These are phyloP conservation scores for Colletotrichum destructivum DNA, from an alignment of 2,329 filamentous ascomycete genomes.

Conservation along the genomic window DNA sequence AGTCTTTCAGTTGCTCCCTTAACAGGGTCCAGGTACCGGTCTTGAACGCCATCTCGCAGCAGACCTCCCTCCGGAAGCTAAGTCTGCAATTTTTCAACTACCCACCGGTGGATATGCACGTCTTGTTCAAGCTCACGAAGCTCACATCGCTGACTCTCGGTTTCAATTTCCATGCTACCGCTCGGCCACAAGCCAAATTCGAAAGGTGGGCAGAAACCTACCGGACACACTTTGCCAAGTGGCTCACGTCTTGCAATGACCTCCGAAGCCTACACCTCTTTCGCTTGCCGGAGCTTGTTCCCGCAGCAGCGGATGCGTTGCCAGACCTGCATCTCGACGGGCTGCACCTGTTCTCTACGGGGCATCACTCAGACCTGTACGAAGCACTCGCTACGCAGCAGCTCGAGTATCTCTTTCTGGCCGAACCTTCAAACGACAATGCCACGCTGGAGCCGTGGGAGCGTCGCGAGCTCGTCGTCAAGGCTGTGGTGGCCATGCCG, in stretches of 20 bases:
- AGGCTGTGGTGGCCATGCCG: constrained; percentile 27
- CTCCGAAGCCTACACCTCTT: constrained; percentile 21
- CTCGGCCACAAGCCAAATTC: not conserved
- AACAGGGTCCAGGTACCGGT: not conserved
- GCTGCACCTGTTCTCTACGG: constrained; percentile 11
- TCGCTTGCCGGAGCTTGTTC: constrained; percentile 15
- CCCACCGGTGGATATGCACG: constrained; percentile 5
- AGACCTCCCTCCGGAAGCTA: not conserved
- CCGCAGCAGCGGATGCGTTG: constrained; percentile 24
- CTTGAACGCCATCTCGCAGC: not conserved
- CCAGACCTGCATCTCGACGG: constrained; percentile 8
- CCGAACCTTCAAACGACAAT: not conserved
- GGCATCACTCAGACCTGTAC: not conserved
- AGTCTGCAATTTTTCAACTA: not conserved
- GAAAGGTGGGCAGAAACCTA: not conserved
- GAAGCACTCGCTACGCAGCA: not conserved
- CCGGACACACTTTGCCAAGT: not conserved
- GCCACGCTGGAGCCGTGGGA: not conserved
- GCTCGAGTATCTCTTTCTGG: constrained; percentile 14
- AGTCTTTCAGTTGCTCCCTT: constrained; percentile 8
- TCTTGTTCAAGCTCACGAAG: constrained; percentile 1
- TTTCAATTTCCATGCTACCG: not conserved
- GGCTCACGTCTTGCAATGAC: constrained; percentile 4
- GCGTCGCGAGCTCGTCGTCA: not conserved
- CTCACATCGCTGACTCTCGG: constrained; percentile 20